A percentile compares a stretch with the other conserved stretches of the same genome.
Evolutionary conservation across 441 rosid genomes (phyloP).

Genomic region (Eruca vesicaria): DNA sequence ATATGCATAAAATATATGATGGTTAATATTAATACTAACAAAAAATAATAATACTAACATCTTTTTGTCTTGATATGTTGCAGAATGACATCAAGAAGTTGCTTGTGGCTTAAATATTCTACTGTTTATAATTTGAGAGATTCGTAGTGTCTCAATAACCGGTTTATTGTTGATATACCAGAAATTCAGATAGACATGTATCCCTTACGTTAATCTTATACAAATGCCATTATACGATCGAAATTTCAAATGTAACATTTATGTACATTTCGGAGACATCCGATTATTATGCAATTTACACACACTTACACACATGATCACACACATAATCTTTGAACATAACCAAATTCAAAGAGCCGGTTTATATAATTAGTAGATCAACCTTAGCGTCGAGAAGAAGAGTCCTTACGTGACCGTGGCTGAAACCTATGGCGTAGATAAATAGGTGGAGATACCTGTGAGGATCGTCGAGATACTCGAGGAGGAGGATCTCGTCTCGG

Average conservation of each 20-base stretch:
- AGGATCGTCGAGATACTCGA: slow-evolving; percentile 19
- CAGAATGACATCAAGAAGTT: slow-evolving; percentile 31
- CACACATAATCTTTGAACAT: neutral
- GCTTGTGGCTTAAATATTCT: slow-evolving; percentile 11
- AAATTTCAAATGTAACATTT: neutral
- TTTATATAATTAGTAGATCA: neutral
- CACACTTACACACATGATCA: neutral
- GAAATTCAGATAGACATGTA: neutral
- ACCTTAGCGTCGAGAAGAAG: slow-evolving; percentile 14
- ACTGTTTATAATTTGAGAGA: neutral
- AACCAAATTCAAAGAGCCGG: neutral
- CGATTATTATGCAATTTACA: neutral
- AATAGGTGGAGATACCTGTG: slow-evolving; percentile 13
- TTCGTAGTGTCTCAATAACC: neutral
- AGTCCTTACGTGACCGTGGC: slow-evolving; percentile 10
- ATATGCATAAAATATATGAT: neutral
- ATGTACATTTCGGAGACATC: neutral
- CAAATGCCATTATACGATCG: neutral
- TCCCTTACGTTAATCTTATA: neutral
- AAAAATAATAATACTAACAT: neutral
- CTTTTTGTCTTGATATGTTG: neutral
- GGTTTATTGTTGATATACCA: slow-evolving; percentile 11
- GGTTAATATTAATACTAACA: neutral
- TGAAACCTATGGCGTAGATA: slow-evolving; percentile 29
- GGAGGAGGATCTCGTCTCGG: slow-evolving; percentile 15